Base-by-base conservation (phyloP, 768 basidiomycete species). In the Lentinula detonsa region DNA sequence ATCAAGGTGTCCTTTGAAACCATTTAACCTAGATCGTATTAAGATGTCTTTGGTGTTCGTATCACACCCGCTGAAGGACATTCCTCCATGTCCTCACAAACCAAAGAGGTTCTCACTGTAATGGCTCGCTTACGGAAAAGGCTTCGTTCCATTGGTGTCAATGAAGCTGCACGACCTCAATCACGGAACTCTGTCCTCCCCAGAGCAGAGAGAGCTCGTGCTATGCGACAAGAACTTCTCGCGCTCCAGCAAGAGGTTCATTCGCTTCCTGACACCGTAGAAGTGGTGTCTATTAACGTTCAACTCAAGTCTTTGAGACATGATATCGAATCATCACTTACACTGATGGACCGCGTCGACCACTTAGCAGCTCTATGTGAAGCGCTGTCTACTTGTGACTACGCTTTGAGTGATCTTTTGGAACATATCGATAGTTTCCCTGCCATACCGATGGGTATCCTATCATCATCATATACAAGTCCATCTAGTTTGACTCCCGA, bases 341-440 rank as follows among this genome's bases (percentile, higher is more conserved):
- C 48, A 73, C 75, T 85, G 50, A 71, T 91, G 67, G 73, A 77
- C 35, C 79, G 78, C 48, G 69, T 91, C 28, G 73, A 81, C 56
- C 73, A 72, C 40, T 73, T 95, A n/a, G 82, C 80, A 9, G 73
- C 76, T n/a, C 73, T 93, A 52, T 72, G 77, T 5, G 72, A 77
- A 21, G 68, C 75, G 39, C 70, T 88, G 8, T 76, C 77, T 31
- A 68, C 70, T 18, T 92, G 90, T 65, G 93, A 95, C 69, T 74
- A 78, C n/a, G 83, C 86, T 21, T 76, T 94, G 48, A 95, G 93
- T 66, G 91, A 94, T 70, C 77, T 95, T 4, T 75, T 95, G 50
- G 90, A 93, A 67, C 90, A 93, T 67, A 79, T 93, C 58, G 93
- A 95, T 69, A 91, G 88, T 66, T 93, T 86, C 68, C 92, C 93